These are phyloP conservation scores for Helicocarpus griseus DNA, from an alignment of 2,329 filamentous ascomycete species.

Conservation along the genomic window DNA sequence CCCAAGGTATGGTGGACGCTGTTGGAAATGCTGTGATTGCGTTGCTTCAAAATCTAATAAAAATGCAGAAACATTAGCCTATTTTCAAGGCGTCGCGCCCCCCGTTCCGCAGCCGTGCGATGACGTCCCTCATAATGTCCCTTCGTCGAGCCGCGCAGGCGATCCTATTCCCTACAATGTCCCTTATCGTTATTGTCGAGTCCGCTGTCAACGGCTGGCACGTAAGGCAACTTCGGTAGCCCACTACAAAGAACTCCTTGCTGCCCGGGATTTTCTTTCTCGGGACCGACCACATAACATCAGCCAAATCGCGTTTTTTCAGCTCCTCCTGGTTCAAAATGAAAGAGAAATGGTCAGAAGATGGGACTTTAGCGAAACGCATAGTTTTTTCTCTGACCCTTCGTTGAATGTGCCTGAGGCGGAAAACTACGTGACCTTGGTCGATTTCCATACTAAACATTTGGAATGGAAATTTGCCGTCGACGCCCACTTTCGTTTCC, in stretches of 20 bases:
- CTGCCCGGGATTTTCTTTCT: background rate
- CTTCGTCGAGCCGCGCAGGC: no score
- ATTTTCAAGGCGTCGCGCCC: background rate
- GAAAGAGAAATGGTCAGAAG: background rate
- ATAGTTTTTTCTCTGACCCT: slow-evolving; percentile 27
- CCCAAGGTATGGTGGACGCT: background rate
- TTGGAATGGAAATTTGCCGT: slow-evolving; percentile 14
- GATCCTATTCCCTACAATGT: background rate
- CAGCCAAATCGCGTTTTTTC: slow-evolving; percentile 15
- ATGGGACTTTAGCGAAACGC: slow-evolving; percentile 16
- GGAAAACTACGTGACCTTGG: slow-evolving; percentile 24
- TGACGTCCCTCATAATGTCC: background rate
- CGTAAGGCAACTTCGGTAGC: background rate
- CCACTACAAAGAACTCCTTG: background rate
- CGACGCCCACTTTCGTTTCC: slow-evolving; percentile 16
- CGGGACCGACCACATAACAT: background rate
- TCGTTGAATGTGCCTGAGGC: slow-evolving; percentile 27
- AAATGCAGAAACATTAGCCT: background rate
- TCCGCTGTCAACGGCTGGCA: no score
- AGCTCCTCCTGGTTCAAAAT: slow-evolving; percentile 4
- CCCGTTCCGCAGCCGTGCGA: background rate
- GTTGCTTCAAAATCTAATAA: background rate
- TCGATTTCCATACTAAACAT: slow-evolving; percentile 18
- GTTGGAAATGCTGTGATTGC: background rate
- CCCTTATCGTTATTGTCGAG: no score